A percentile compares a stretch with the other conserved stretches of the same genome.
phyloP scores from a whole-genome alignment of 2,329 filamentous ascomycete species.

The Didymella arachidicola region DNA sequence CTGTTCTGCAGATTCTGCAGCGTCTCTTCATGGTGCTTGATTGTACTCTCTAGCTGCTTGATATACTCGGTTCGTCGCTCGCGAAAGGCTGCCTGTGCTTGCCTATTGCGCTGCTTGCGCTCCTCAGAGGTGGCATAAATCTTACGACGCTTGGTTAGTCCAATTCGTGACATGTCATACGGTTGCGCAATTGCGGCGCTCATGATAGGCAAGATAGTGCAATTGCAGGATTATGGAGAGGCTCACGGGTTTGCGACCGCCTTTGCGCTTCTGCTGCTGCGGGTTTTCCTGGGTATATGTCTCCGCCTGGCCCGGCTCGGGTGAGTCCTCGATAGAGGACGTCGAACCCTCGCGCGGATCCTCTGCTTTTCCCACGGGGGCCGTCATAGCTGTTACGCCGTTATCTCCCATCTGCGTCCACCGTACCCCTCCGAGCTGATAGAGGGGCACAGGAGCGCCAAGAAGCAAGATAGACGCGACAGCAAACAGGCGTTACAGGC shows the following conservation, averaged over 20 bases:
- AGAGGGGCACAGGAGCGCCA: slow-evolving; percentile 50
- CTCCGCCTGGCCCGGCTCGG: slow-evolving; percentile 54
- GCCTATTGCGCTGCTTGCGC: slow-evolving; percentile 94
- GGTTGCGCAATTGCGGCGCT: slow-evolving; percentile 32
- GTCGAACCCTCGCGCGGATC: slow-evolving; percentile 55
- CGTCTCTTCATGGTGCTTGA: slow-evolving; percentile 95
- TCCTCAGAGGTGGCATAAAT: slow-evolving; percentile 99
- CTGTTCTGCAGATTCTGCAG: slow-evolving; percentile 91
- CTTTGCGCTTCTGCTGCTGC: slow-evolving; percentile 85
- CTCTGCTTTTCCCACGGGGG: slow-evolving; percentile 57
- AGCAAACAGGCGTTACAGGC: slow-evolving; percentile 28
- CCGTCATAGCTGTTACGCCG: slow-evolving; percentile 55
- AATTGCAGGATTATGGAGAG: slow-evolving; percentile 28
- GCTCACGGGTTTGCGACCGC: slow-evolving; percentile 93
- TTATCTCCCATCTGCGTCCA: slow-evolving; percentile 61
- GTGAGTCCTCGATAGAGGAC: slow-evolving; percentile 59
- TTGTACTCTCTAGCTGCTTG: slow-evolving; percentile 97
- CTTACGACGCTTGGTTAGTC: slow-evolving; percentile 62
- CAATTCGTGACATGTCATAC: slow-evolving; percentile 45
- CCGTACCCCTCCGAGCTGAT: slow-evolving; percentile 52
- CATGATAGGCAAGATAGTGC: slow-evolving; percentile 33
- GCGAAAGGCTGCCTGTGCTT: slow-evolving; percentile 96
- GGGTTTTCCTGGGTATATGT: slow-evolving; percentile 55
- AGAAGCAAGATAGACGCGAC: slow-evolving; percentile 47
- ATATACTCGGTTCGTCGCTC: slow-evolving; percentile 98